Base-by-base conservation (phyloP, 257 asterid genomes). In the Craterostigma plantagineum region DNA sequence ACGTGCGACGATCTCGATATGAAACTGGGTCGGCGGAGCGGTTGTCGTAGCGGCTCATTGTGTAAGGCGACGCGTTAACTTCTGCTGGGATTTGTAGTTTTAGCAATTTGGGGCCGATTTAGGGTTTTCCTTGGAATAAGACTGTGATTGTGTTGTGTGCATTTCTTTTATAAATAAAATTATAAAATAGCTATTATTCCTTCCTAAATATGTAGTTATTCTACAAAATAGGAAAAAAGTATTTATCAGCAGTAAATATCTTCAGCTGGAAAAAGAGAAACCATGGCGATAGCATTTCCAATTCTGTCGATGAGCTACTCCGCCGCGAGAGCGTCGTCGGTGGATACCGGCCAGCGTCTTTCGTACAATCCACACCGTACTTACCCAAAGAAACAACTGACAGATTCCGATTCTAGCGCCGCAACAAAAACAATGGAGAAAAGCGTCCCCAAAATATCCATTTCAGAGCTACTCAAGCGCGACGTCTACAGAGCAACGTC, bases 1-100 rank as follows among this genome's bases (percentile, higher is more conserved):
- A 83, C 99, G 71, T 73, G 53, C 99, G 92, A 46, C 96, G 96
- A 68, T 83, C 95, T 30, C 94, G 95, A 65, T 90, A 83, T 38
- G 95, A 79, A 54, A 68, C 81, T 27, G 95, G 92, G 70, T 90
- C 99, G 49, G 67, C 57, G 49, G 92, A 51, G 59, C 99, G 94
- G 81, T 84, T 69, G 57, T 83, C 99, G 67, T 79, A 83, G 59
- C 94, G 91, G 71, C 96, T 90, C 94, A 90, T 87, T 42, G 42
- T 45, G 37, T 4, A 16, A 35, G n/a, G 18, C 14, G 10, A 43
- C 49, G 55, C 47, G 34, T 2, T 1, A 1, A 9, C 14, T 12
- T 36, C 40, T 12, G 40, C 12, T 9, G 40, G 14, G 40, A 36
- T 36, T 36, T 36, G 3, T 2, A 8, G 12, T 36, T 36, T 36